A percentile compares a stretch with the other conserved stretches of the same genome.
These are phyloP conservation scores for Daldinia eschscholtzii DNA, from an alignment of 2,329 filamentous ascomycete species.

Conservation along the genomic window DNA sequence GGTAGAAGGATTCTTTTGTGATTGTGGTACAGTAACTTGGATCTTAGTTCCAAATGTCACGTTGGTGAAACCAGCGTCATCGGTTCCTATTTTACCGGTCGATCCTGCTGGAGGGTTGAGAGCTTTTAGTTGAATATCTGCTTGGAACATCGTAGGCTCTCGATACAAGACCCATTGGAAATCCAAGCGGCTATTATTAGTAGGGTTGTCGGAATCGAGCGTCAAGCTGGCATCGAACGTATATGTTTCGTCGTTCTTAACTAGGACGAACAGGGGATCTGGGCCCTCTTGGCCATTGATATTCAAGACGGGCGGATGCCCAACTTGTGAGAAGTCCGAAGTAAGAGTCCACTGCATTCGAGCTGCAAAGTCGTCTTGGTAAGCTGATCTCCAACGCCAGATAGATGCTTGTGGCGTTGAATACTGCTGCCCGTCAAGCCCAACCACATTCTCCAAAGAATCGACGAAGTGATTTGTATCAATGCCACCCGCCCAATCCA, in stretches of 20 bases:
- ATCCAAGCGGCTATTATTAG: neutral
- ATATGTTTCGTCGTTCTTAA: neutral
- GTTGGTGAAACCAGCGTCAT: neutral
- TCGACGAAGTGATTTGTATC: constrained; percentile 26
- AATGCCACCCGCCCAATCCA: constrained; percentile 5
- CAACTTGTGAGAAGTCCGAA: constrained; percentile 5
- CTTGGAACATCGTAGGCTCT: neutral
- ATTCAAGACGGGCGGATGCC: constrained; percentile 9
- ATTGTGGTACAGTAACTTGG: neutral
- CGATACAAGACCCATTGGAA: constrained; percentile 1
- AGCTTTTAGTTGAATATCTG: neutral
- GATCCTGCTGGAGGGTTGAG: neutral
- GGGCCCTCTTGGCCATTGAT: neutral
- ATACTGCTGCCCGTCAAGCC: constrained; percentile 20
- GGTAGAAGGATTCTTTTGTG: neutral
- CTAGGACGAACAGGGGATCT: neutral
- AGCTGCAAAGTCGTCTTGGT: constrained; percentile 28
- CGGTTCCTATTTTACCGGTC: neutral
- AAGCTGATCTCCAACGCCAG: constrained; percentile 27
- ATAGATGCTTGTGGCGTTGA: constrained; percentile 21
- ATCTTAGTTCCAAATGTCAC: neutral
- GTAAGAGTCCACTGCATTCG: constrained; percentile 28
- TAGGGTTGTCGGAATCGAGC: neutral
- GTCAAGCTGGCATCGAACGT: neutral
- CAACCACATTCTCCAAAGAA: constrained; percentile 14